A percentile compares a stretch with the other conserved stretches of the same genome.
These are phyloP conservation scores for Paxillus involutus DNA, from an alignment of 768 basidiomycete genomes.

Conservation along the genomic window DNA sequence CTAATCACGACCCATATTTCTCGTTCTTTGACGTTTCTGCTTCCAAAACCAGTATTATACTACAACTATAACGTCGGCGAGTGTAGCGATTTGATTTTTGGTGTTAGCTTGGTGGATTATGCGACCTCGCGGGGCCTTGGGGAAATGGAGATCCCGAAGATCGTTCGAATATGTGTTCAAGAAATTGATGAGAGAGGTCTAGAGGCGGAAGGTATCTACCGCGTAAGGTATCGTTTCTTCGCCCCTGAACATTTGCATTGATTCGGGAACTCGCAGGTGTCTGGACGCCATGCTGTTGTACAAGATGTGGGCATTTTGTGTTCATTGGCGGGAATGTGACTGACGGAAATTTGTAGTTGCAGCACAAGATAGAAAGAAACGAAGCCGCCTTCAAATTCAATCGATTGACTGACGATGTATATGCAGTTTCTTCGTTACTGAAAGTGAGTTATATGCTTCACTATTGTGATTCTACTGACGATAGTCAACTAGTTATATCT, in stretches of 20 bases:
- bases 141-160: slow-evolving; percentile 77
- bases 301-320: slow-evolving; percentile 58
- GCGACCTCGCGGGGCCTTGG: slow-evolving; percentile 73
- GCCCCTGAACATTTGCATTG: background rate
- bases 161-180: slow-evolving; percentile 75
- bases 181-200: slow-evolving; percentile 82
- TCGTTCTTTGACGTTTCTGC: slow-evolving; percentile 60
- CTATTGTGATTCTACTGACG: slow-evolving; percentile 2
- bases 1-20: slow-evolving; percentile 56
- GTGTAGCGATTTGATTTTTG: slow-evolving; percentile 88
- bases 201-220: slow-evolving; percentile 78
- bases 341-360: slow-evolving; percentile 48
- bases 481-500: slow-evolving; percentile 58
- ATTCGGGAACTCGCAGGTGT: slow-evolving; percentile 49
- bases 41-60: slow-evolving; percentile 73
- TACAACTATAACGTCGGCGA: slow-evolving; percentile 79
- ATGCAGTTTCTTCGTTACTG: slow-evolving; percentile 78
- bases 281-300: slow-evolving; percentile 81
- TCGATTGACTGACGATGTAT: slow-evolving; percentile 71
- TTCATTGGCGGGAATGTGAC: background rate
- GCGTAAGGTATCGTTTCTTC: slow-evolving; percentile 43
- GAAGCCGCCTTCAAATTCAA: slow-evolving; percentile 76
- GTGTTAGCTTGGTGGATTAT: slow-evolving; percentile 85
- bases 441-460: slow-evolving; percentile 52
- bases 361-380: slow-evolving; percentile 85